Evolutionary conservation across 306 rosid species (phyloP), one percentile per base, ranked within the genome.

Genomic region (Hippophae gyantsensis): DNA sequence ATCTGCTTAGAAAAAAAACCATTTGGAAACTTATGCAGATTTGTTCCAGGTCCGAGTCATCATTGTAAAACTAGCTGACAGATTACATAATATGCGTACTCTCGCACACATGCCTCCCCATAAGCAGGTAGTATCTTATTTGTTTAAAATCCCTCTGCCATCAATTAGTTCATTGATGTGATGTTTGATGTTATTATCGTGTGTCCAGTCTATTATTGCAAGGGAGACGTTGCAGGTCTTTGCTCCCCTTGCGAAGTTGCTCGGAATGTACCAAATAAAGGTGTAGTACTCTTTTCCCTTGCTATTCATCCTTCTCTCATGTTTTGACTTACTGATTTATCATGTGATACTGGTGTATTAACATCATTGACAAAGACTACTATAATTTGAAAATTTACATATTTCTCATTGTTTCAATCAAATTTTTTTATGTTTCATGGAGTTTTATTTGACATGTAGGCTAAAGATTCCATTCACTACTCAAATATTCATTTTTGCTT

Each of bases 211-310:
- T 75, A 88, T 90, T 86, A 93, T 93, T 68, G 86, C 99, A 53
- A 74, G 72, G 82, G 99, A 93, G 78, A 88, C 99, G 58, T 75
- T 93, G 69, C 99, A 93, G 83, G 94, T 93, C 72, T 93, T 93
- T 81, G 99, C 99, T 64, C 99, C 99, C 68, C 86, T 93, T 70
- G 99, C 99, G 13, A 93, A 86, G 94, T 88, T 93, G 83, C 94
- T 93, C 69, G 99, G 99, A 66, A 93, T 93, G 95, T 84, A 88
- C 78, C 95, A 93, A 72, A 88, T 93, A 69, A 93, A 93, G 95
- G 99, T 93, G 80, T 75, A 56, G 11, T 68, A 18, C 50, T 54
- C 42, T 60, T 9, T 49, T 49, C 18, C 18, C 3, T 4, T 23
- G 7, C 7, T 40, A 44, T 54, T 27, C 3, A 14, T 6, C 64